Evolutionary conservation across 768 basidiomycete genomes (phyloP), one percentile per base, ranked within the genome.

Genomic region (Termitomyces sp.): DNA sequence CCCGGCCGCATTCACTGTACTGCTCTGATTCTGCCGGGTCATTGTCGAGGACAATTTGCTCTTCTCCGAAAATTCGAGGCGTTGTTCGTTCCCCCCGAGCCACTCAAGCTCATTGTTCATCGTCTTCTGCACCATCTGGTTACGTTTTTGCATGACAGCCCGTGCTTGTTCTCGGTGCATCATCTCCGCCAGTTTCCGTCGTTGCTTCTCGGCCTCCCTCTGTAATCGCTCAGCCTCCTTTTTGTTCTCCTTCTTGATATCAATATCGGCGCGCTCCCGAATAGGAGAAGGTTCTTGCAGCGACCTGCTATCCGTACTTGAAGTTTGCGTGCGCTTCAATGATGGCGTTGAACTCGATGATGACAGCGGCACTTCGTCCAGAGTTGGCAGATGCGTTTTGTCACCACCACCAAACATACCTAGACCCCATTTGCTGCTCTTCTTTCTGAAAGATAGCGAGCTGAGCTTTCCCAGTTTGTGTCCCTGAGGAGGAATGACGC

Each of bases 101-200:
- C 87, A 90, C 64, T 87, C 87, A 35, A 87, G 66, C 58, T 87
- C 82, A 55, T 76, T 73, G 62, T 71, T 75, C 45, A 68, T 71
- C 31, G 75, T 78, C 62, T 84, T 79, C 66, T 82, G 82, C 64
- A 89, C 75, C 70, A 92, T 78, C 62, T 86, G 84, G 58, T 82
- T 86, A 61, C 91, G 87, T 75, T 95, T 96, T 65, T 86, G 82
- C 85, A 95, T 89, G 71, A 96, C 94, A 44, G 91, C 92, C 54
- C 94, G 83, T 17, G 94, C 91, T 70, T 94, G 89, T 64, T 97
- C 94, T 63, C 85, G 83, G 59, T 91, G 85, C 66, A 76, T 85
- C 64, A 83, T 84, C 68, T 86, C 83, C 17, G 80, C 83, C 60
- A 89, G 77, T 55, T 84, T 84, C 60, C 92, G 89, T 60, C 87